These are phyloP conservation scores for Lablab purpureus DNA, from an alignment of 306 rosid genomes.

Conservation along the genomic window DNA sequence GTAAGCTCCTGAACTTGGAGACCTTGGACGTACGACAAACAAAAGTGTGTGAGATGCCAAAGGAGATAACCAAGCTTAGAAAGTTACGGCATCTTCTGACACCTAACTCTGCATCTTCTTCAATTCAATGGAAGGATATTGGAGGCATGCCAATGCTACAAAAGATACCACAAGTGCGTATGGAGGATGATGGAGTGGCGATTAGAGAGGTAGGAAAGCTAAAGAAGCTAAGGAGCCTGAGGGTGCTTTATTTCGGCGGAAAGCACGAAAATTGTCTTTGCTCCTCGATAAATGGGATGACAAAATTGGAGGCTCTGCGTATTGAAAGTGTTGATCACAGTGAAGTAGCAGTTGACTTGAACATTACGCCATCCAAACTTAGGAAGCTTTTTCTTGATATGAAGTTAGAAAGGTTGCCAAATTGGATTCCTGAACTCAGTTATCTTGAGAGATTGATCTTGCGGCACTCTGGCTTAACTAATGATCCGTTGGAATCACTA, in stretches of 20 bases:
- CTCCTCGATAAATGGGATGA: background rate
- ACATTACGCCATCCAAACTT: background rate
- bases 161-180: background rate
- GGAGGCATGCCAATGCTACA: background rate
- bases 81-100: background rate
- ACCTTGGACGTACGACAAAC: background rate
- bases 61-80: background rate
- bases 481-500: background rate
- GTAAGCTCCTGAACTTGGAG: background rate
- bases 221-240: background rate
- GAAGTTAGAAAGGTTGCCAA: background rate
- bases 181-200: background rate
- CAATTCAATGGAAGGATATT: background rate
- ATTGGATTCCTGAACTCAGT: background rate
- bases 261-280: background rate
- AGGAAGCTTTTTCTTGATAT: rapidly evolving
- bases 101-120: no score
- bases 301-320: background rate
- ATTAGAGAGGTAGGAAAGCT: conserved; percentile 12
- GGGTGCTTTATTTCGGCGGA: rapidly evolving
- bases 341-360: background rate
- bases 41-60: rapidly evolving
- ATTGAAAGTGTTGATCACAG: rapidly evolving
- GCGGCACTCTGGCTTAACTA: rapidly evolving
- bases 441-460: background rate